These are phyloP conservation scores for Boletellus sp. DNA, from an alignment of 768 basidiomycete genomes.

Conservation along the genomic window DNA sequence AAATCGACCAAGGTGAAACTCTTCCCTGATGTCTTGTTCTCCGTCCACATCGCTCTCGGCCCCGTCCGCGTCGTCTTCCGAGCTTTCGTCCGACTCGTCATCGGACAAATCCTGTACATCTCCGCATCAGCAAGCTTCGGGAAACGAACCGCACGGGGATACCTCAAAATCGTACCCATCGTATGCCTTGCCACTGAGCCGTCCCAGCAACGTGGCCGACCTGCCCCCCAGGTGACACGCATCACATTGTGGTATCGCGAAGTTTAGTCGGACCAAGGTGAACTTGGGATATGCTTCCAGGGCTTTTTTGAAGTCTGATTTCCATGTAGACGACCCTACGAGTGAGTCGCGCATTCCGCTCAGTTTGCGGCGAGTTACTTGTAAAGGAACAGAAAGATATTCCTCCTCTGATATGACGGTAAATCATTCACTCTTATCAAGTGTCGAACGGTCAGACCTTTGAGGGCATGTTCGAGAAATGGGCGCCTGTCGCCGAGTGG, in stretches of 20 bases:
- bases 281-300: constrained; percentile 69
- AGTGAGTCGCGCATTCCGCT: constrained; percentile 67
- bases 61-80: constrained; percentile 21
- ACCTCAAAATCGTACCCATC: constrained; percentile 68
- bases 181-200: constrained; percentile 67
- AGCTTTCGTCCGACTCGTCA: constrained; percentile 24
- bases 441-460: constrained; percentile 36
- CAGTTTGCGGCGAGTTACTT: constrained; percentile 65
- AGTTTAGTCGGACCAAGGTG: constrained; percentile 47
- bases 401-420: constrained; percentile 43
- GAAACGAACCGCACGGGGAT: constrained; percentile 2
- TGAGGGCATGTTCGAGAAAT: constrained; percentile 52
- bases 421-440: neutral
- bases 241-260: constrained; percentile 66
- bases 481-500: constrained; percentile 45
- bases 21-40: constrained; percentile 20
- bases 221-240: constrained; percentile 77
- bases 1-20: constrained; percentile 73
- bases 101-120: constrained; percentile 16
- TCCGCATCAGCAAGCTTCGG: constrained; percentile 1
- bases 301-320: constrained; percentile 57
- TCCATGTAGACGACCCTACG: constrained; percentile 85
- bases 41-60: constrained; percentile 1
- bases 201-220: constrained; percentile 58
- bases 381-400: constrained; percentile 73